phyloP scores from a whole-genome alignment of 2,329 filamentous ascomycete genomes.

The Calonectria crousiana region DNA sequence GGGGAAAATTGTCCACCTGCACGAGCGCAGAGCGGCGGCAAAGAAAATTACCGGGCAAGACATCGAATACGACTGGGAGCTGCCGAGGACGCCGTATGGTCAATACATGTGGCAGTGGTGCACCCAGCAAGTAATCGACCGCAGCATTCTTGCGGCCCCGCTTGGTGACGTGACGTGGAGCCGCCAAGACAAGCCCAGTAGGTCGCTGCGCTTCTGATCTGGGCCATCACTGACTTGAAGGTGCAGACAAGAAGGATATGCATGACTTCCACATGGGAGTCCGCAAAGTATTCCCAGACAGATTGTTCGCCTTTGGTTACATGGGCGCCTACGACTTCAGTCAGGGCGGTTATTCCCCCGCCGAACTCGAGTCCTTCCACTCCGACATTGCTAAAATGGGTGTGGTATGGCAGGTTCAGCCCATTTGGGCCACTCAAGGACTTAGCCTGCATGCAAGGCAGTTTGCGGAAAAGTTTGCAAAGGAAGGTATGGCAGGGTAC shows the following conservation, averaged over 20 bases:
- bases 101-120: background rate
- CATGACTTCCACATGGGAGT: background rate
- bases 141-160: background rate
- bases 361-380: conserved; percentile 40
- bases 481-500: background rate
- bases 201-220: background rate
- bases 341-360: background rate
- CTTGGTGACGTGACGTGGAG: conserved; percentile 4
- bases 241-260: background rate
- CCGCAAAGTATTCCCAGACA: background rate
- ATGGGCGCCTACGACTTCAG: background rate
- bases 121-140: background rate
- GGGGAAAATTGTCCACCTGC: background rate
- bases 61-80: background rate
- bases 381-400: background rate
- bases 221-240: background rate
- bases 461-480: background rate
- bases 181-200: background rate
- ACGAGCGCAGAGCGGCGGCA: background rate
- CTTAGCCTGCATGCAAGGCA: background rate
- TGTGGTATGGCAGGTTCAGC: conserved; percentile 6
- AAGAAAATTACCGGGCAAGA: background rate
- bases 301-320: background rate
- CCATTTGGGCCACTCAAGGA: background rate
- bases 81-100: background rate